A percentile compares a stretch with the other conserved stretches of the same genome.
phyloP scores from a whole-genome alignment of 805 yeast genomes.

The Phaffomyces opuntiae region DNA sequence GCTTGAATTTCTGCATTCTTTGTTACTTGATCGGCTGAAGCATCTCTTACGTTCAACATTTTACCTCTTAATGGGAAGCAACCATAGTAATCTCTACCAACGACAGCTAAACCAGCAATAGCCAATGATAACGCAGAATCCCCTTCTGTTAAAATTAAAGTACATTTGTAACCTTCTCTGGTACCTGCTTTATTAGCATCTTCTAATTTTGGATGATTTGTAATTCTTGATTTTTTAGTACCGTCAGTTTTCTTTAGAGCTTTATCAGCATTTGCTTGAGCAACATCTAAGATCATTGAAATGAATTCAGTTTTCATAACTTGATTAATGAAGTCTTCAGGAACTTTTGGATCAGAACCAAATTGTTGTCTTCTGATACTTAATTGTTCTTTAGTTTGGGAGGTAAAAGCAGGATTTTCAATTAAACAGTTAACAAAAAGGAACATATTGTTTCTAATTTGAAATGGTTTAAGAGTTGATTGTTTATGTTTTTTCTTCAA shows the following conservation, averaged over 20 bases:
- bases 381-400: slow-evolving; percentile 94
- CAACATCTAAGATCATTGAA: slow-evolving; percentile 68
- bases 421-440: slow-evolving; percentile 84
- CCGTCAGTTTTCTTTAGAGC: slow-evolving; percentile 90
- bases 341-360: slow-evolving; percentile 76
- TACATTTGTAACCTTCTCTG: slow-evolving; percentile 83
- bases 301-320: slow-evolving; percentile 66
- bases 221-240: slow-evolving; percentile 70
- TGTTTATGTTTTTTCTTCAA: slow-evolving; percentile 61
- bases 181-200: slow-evolving; percentile 98
- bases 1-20: slow-evolving; percentile 95
- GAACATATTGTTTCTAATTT: slow-evolving; percentile 85
- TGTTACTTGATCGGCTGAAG: slow-evolving; percentile 89
- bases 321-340: slow-evolving; percentile 69
- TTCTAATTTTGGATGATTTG: slow-evolving; percentile 82
- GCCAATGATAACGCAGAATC: slow-evolving; percentile 93
- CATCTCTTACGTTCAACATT: slow-evolving; percentile 91
- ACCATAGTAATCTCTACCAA: slow-evolving; percentile 92
- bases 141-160: slow-evolving; percentile 92
- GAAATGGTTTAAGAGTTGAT: slow-evolving; percentile 77
- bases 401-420: slow-evolving; percentile 95
- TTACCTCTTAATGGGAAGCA: slow-evolving; percentile 96
- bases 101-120: slow-evolving; percentile 87
- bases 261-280: slow-evolving; percentile 82
- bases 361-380: slow-evolving; percentile 85